phyloP scores from a whole-genome alignment of 169 alveolate species.

The Babesia gibsoni region DNA sequence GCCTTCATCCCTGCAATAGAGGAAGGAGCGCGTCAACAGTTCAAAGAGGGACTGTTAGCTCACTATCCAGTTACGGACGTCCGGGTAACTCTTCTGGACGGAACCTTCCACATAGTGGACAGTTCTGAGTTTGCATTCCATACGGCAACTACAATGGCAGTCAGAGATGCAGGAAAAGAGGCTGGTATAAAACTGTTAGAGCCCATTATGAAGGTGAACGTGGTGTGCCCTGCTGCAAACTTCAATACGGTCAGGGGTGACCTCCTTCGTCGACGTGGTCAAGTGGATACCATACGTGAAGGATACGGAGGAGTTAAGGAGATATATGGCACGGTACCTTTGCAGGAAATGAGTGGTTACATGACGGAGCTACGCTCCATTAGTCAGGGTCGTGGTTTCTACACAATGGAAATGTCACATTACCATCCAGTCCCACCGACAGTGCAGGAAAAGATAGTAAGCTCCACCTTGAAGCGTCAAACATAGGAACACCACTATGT shows the following conservation, averaged over 20 bases:
- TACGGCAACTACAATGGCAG: slow-evolving; percentile 80
- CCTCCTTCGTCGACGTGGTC: slow-evolving; percentile 69
- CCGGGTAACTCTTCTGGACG: slow-evolving; percentile 78
- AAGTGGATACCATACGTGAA: slow-evolving; percentile 50
- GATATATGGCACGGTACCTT: slow-evolving; percentile 72
- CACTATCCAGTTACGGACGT: slow-evolving; percentile 82
- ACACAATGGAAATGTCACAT: slow-evolving; percentile 79
- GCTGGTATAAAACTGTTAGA: slow-evolving; percentile 80
- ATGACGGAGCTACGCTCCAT: slow-evolving; percentile 78
- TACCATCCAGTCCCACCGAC: slow-evolving; percentile 71
- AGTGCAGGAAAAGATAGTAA: slow-evolving; percentile 44
- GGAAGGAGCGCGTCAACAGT: slow-evolving; percentile 76
- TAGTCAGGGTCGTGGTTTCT: slow-evolving; percentile 84
- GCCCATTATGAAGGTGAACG: slow-evolving; percentile 86
- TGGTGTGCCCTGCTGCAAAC: slow-evolving; percentile 75
- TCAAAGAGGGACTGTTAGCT: slow-evolving; percentile 75
- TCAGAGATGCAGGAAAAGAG: slow-evolving; percentile 80
- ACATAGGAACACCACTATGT: neutral
- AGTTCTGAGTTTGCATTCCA: slow-evolving; percentile 85
- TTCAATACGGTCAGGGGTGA: slow-evolving; percentile 77
- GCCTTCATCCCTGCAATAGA: slow-evolving; percentile 80
- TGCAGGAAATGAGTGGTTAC: slow-evolving; percentile 81
- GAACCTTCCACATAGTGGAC: slow-evolving; percentile 85
- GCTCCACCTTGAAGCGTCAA: slow-evolving; percentile 13
- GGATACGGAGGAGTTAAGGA: slow-evolving; percentile 63